Base-by-base conservation (phyloP, 2,329 filamentous ascomycete species). In the Fusarium nygamai region DNA sequence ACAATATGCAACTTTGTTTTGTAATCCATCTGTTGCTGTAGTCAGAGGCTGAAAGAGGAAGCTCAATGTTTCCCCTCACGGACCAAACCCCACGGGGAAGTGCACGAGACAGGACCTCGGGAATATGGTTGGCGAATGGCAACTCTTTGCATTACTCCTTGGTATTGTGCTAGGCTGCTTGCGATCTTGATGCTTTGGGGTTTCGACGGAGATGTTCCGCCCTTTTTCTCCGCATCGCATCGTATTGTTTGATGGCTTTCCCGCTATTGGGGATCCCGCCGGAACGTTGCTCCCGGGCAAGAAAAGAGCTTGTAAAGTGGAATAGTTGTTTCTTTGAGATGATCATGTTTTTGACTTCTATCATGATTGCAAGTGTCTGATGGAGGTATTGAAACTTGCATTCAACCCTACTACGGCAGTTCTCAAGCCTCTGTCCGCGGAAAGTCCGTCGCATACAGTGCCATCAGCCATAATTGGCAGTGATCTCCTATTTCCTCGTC, bases 21-120 rank as follows among this genome's bases (percentile, higher is more conserved):
- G 48, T 64, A 44, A 64, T 64, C 33, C 29, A 33, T 27, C 33
- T 20, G 27, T 44, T 53, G 16, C 56, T 33, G 34, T 48, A 9
- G 31, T 66, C 47, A 66, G 31, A 60, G 33, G 27, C 57, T 51
- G 34, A 38, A 70, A 70, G 17, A 61, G 67, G 67, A 71, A 70
- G 67, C 67, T 71, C 67, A 38, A 57, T 71, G 48, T 53, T 60
- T 66, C 61, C 60, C 60, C 66, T 69, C 66, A 65, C 24, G n/a
- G 43, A 33, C 48, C 34, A 36, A 50, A 66, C 67, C 67, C 67
- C 67, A 70, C 67, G 67, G 67, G 67, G 67, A 59, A 70, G 12
- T 62, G 11, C 54, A 64, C 34, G 53, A 64, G 61, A 44, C 41
- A 27, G 48, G 38, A 58, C 46, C 51, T 54, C 51, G 46, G 66